Evolutionary conservation across 495 filamentous ascomycete genomes (phyloP).

Genomic region (Aspergillus saccharolyticus): DNA sequence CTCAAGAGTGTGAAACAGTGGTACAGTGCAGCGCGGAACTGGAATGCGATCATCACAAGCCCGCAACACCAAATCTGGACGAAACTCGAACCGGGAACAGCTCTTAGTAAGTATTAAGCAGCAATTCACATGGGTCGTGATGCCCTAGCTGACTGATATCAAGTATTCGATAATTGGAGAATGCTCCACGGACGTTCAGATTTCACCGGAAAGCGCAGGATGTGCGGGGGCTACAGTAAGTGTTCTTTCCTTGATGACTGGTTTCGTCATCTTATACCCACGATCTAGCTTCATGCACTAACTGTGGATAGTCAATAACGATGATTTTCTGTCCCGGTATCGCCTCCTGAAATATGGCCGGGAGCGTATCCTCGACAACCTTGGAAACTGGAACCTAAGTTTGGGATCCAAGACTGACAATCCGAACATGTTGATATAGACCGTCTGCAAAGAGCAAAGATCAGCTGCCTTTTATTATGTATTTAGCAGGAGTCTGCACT

Average conservation of each 20-base stretch:
- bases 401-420: neutral
- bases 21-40: constrained; percentile 71
- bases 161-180: constrained; percentile 94
- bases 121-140: too few species aligned
- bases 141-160: too few species aligned
- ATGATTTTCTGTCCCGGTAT: constrained; percentile 79
- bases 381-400: constrained; percentile 23
- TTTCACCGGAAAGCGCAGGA: constrained; percentile 77
- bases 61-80: constrained; percentile 60
- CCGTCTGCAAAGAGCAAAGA: neutral
- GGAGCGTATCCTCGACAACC: constrained; percentile 44
- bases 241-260: constrained; percentile 13
- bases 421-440: constrained; percentile 3
- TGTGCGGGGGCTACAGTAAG: constrained; percentile 86
- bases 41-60: constrained; percentile 54
- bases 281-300: constrained; percentile 16
- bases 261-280: neutral
- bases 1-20: constrained; percentile 47
- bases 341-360: constrained; percentile 62
- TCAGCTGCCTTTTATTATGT: too few species aligned
- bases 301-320: constrained; percentile 60
- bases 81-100: constrained; percentile 70
- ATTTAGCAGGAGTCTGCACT: too few species aligned
- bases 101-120: constrained; percentile 55
- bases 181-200: constrained; percentile 78